Conservation (phyloP, 2,329 filamentous ascomycete genomes). For the Botrytis elliptica region DNA sequence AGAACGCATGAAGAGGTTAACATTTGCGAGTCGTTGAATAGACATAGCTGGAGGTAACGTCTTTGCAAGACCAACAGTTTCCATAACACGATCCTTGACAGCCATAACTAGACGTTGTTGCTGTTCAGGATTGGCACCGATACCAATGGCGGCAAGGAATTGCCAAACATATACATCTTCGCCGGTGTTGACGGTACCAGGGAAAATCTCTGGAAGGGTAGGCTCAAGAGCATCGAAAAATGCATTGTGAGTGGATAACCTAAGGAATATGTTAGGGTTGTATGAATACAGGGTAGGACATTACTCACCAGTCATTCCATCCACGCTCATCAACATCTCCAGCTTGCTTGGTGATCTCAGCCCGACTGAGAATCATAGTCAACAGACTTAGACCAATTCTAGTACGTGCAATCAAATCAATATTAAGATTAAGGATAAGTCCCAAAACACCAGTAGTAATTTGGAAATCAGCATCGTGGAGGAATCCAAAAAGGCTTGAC, state of each 20-base stretch:
- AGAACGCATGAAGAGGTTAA: conserved; percentile 97
- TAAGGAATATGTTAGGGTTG: conserved; percentile 42
- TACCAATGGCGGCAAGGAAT: conserved; percentile 91
- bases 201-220: conserved; percentile 81
- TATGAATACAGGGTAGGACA: neutral
- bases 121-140: conserved; percentile 89
- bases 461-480: conserved; percentile 85
- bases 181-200: conserved; percentile 81
- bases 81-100: conserved; percentile 97
- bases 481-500: conserved; percentile 83
- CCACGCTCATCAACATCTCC: conserved; percentile 67
- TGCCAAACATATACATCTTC: conserved; percentile 99
- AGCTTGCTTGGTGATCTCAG: conserved; percentile 87
- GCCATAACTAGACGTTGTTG: conserved; percentile 92
- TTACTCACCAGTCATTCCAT: conserved; percentile 73
- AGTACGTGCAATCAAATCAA: conserved; percentile 80
- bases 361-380: conserved; percentile 90
- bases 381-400: conserved; percentile 86
- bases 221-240: conserved; percentile 88
- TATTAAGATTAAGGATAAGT: conserved; percentile 76
- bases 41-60: conserved; percentile 85
- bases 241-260: conserved; percentile 75
- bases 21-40: conserved; percentile 78
- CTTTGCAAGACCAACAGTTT: conserved; percentile 86
- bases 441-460: conserved; percentile 90